Conservation (phyloP, 2,329 filamentous ascomycete genomes). For the Aspergillus viridinutans region DNA sequence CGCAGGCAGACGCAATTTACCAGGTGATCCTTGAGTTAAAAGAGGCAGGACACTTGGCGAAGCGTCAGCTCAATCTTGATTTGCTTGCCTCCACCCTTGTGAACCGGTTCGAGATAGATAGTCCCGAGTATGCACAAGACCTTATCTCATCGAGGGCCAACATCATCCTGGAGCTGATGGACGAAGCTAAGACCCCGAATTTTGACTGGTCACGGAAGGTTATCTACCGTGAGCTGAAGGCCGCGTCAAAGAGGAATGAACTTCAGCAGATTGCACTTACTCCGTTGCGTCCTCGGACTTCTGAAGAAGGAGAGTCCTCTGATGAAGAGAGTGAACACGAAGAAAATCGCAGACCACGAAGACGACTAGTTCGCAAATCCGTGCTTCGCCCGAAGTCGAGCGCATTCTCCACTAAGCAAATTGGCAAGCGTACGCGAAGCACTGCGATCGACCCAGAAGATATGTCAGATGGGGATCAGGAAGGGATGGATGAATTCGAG, state of each 20-base stretch:
- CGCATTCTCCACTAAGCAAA: constrained; percentile 36
- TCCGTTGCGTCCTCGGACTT: constrained; percentile 28
- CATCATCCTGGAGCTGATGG: constrained; percentile 32
- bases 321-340: constrained; percentile 27
- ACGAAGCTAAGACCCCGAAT: constrained; percentile 31
- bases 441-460: constrained; percentile 18
- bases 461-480: constrained; percentile 28
- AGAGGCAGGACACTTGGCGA: constrained; percentile 38
- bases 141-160: constrained; percentile 33
- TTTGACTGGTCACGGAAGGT: constrained; percentile 41
- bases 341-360: constrained; percentile 20
- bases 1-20: constrained; percentile 36
- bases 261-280: constrained; percentile 28
- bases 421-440: constrained; percentile 40
- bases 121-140: constrained; percentile 32
- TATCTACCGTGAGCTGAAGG: constrained; percentile 39
- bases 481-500: constrained; percentile 26
- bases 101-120: constrained; percentile 33
- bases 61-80: constrained; percentile 37
- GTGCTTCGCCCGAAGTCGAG: constrained; percentile 42
- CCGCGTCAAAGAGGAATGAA: constrained; percentile 24
- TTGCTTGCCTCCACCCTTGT: constrained; percentile 28
- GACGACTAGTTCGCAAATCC: constrained; percentile 38
- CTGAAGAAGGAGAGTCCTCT: constrained; percentile 27
- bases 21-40: constrained; percentile 36